These are phyloP conservation scores for Candida tibetensis DNA, from an alignment of 805 yeast genomes.

Conservation along the genomic window DNA sequence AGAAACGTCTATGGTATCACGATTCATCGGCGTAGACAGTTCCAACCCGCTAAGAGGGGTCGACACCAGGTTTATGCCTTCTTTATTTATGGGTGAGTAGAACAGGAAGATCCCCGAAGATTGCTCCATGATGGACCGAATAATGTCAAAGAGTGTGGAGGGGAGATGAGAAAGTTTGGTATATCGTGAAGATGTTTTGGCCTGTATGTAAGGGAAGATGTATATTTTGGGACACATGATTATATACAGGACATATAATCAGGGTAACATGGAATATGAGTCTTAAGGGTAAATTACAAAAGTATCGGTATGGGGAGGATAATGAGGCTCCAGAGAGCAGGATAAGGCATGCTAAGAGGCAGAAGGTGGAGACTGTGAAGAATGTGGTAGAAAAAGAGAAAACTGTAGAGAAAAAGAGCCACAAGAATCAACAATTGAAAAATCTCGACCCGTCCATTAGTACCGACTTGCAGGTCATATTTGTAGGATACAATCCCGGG, in stretches of 20 bases:
- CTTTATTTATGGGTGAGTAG: conserved; percentile 18
- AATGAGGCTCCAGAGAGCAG: background rate
- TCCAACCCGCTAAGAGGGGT: conserved; percentile 5
- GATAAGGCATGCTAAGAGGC: too few relatives aligned
- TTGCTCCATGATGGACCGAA: background rate
- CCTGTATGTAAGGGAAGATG: too few relatives aligned
- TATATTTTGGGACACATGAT: too few relatives aligned
- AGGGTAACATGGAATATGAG: too few relatives aligned
- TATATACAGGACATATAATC: too few relatives aligned
- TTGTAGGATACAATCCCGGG: conserved; percentile 76
- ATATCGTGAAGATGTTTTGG: too few relatives aligned
- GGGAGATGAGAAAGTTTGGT: too few relatives aligned
- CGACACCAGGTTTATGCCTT: conserved; percentile 8
- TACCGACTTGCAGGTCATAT: conserved; percentile 38
- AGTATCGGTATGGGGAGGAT: conserved; percentile 14
- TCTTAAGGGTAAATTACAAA: conserved; percentile 15
- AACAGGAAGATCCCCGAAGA: background rate
- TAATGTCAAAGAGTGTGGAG: background rate
- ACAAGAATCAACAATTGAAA: too few relatives aligned
- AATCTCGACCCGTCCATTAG: conserved; percentile 35
- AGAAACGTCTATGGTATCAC: background rate
- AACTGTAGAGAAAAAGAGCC: too few relatives aligned
- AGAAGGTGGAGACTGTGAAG: too few relatives aligned
- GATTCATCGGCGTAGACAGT: background rate
- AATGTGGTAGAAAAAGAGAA: too few relatives aligned